Evolutionary conservation across 108 stramenopile genomes (phyloP).

Genomic region (Mayamaea pseudoterrestris): DNA sequence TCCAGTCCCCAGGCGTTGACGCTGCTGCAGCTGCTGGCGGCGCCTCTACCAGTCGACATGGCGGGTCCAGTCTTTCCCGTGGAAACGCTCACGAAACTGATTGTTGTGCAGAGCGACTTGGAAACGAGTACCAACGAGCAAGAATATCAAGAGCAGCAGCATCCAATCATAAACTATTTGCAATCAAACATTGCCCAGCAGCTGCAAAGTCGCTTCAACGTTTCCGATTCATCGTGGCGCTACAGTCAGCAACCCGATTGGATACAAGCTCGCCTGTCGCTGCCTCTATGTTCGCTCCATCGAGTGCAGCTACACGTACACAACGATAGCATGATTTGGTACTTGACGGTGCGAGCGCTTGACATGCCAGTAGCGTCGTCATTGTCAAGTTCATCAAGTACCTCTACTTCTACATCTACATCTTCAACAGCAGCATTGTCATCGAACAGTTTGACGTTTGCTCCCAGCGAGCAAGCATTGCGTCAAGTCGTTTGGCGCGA

Average conservation of each 20-base stretch:
- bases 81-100: constrained; percentile 24
- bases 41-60: constrained; percentile 76
- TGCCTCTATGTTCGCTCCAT: not conserved
- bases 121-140: constrained; percentile 15
- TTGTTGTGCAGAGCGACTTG: constrained; percentile 11
- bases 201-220: not conserved
- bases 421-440: too few species aligned
- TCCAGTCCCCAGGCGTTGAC: constrained; percentile 61
- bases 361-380: too few species aligned
- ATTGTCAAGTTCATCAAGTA: too few species aligned
- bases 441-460: too few species aligned
- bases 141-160: constrained; percentile 17
- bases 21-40: constrained; percentile 42
- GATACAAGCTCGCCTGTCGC: not conserved
- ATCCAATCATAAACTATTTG: constrained; percentile 23
- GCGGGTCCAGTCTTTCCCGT: constrained; percentile 61
- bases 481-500: too few species aligned
- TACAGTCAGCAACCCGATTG: not conserved
- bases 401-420: too few species aligned
- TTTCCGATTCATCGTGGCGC: not conserved
- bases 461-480: too few species aligned
- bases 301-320: too few species aligned
- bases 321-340: too few species aligned
- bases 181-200: not conserved
- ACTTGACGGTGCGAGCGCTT: too few species aligned